These are phyloP conservation scores for Thyridium curvatum DNA, from an alignment of 2,329 filamentous ascomycete species.

Conservation along the genomic window DNA sequence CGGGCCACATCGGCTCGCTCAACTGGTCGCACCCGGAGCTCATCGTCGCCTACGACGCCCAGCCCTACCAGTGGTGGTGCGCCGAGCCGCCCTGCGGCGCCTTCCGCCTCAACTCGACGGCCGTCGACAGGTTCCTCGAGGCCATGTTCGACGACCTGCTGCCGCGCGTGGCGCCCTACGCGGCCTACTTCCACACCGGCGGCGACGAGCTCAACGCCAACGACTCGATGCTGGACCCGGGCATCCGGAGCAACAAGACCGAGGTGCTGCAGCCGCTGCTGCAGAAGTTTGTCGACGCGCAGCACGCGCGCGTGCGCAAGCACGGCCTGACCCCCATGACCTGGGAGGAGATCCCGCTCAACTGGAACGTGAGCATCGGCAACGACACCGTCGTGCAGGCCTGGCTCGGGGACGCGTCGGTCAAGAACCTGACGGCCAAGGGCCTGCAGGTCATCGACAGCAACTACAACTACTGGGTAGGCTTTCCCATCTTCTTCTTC, in stretches of 20 bases:
- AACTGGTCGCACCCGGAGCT: constrained; percentile 63
- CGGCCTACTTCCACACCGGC: constrained; percentile 76
- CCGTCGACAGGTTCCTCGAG: constrained; percentile 65
- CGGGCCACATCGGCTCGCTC: constrained; percentile 69
- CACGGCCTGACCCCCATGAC: constrained; percentile 67
- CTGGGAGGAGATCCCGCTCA: constrained; percentile 81
- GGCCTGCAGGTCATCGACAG: constrained; percentile 70
- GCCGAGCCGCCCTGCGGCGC: constrained; percentile 60
- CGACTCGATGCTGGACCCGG: constrained; percentile 67
- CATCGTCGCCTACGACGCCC: constrained; percentile 55
- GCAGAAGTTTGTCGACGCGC: constrained; percentile 68
- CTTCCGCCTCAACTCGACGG: constrained; percentile 68
- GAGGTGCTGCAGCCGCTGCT: constrained; percentile 66
- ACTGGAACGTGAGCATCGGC: constrained; percentile 71
- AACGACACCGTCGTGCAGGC: constrained; percentile 70
- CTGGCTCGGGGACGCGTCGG: constrained; percentile 62
- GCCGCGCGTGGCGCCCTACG: constrained; percentile 63
- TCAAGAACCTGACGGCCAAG: constrained; percentile 50
- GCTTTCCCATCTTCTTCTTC: constrained; percentile 13
- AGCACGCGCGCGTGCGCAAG: constrained; percentile 58
- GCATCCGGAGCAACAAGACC: constrained; percentile 59
- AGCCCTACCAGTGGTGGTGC: constrained; percentile 54
- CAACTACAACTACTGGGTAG: constrained; percentile 71
- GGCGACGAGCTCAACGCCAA: constrained; percentile 82
- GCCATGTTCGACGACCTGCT: constrained; percentile 70